These are phyloP conservation scores for Gloeopeniophorella convolvens DNA, from an alignment of 768 basidiomycete genomes.

Conservation along the genomic window DNA sequence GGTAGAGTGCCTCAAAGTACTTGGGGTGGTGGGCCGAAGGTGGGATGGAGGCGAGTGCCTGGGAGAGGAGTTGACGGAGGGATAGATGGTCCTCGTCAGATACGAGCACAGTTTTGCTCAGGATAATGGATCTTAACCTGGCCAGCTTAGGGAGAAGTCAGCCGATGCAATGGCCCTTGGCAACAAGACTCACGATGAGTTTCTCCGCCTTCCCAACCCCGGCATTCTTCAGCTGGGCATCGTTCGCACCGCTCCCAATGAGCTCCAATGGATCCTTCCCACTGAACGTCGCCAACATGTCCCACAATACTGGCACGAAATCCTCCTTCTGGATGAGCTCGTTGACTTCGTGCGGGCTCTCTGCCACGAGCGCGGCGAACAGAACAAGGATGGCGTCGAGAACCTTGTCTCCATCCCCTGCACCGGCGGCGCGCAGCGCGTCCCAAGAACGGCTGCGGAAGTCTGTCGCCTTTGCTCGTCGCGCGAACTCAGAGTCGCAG, in stretches of 20 bases:
- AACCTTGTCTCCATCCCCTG: slow-evolving; percentile 57
- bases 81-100: slow-evolving; percentile 44
- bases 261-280: slow-evolving; percentile 48
- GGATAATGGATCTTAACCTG: slow-evolving; percentile 31
- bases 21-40: slow-evolving; percentile 34
- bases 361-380: slow-evolving; percentile 56
- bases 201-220: slow-evolving; percentile 57
- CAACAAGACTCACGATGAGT: slow-evolving; percentile 37
- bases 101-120: slow-evolving; percentile 29
- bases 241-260: slow-evolving; percentile 29
- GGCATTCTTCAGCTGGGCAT: slow-evolving; percentile 41
- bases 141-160: slow-evolving; percentile 27
- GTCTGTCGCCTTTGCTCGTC: slow-evolving; percentile 73
- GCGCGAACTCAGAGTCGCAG: slow-evolving; percentile 66
- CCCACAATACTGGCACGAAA: slow-evolving; percentile 26
- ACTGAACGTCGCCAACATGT: slow-evolving; percentile 21
- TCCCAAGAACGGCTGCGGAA: slow-evolving; percentile 68
- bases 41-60: slow-evolving; percentile 43
- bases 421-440: slow-evolving; percentile 50
- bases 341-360: slow-evolving; percentile 46
- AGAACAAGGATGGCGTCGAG: slow-evolving; percentile 57
- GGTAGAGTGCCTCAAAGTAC: slow-evolving; percentile 28
- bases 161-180: background rate
- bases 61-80: slow-evolving; percentile 40
- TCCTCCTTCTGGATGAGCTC: slow-evolving; percentile 42